Conservation (phyloP, 2,329 filamentous ascomycete species). For the Aspergillus hiratsukae region DNA sequence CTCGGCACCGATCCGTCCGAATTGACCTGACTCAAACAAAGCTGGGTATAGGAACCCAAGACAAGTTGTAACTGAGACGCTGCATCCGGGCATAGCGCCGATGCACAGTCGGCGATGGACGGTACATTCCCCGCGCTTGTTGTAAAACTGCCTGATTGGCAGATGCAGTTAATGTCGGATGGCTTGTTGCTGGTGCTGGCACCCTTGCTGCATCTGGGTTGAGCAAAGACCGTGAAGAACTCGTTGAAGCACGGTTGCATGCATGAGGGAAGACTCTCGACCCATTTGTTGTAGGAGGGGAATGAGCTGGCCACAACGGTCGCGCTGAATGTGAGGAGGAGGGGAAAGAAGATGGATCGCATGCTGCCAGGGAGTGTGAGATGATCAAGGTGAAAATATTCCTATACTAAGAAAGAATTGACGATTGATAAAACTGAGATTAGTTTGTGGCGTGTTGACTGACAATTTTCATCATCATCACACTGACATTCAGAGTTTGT, state of each 20-base stretch:
- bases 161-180: not conserved
- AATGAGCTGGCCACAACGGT: constrained; percentile 3
- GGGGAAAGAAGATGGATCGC: not conserved
- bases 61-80: not conserved
- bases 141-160: not conserved
- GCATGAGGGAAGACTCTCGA: not conserved
- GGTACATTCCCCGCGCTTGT: not conserved
- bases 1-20: not conserved
- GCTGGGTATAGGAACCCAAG: not conserved
- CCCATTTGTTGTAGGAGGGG: constrained; percentile 44
- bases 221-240: not conserved
- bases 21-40: not conserved
- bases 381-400: not conserved
- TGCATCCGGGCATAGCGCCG: not conserved
- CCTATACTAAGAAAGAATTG: not conserved
- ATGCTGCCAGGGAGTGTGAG: not conserved
- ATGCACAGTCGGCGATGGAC: not conserved
- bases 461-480: not conserved
- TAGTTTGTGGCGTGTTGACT: not conserved
- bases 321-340: not conserved
- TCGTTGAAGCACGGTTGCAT: not conserved
- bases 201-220: not conserved
- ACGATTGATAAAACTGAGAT: not conserved
- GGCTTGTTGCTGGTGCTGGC: not conserved
- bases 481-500: not conserved